phyloP scores from a whole-genome alignment of 2,329 filamentous ascomycete species.

The Colletotrichum sp. region DNA sequence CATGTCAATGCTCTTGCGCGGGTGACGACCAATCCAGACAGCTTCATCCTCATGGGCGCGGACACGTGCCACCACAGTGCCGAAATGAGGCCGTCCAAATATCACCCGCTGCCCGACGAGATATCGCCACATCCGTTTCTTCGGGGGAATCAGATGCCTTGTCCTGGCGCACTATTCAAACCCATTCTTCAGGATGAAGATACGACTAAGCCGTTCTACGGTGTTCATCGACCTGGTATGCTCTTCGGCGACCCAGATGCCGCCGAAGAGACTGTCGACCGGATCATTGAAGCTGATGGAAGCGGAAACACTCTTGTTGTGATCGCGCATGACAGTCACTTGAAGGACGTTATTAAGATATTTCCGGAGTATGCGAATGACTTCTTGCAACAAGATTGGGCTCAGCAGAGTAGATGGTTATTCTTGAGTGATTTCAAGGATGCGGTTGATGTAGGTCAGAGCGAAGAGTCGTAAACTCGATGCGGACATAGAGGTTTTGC shows the following conservation, averaged over 20 bases:
- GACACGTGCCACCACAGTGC: not conserved
- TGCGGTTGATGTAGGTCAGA: too few species aligned
- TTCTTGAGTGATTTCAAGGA: not conserved
- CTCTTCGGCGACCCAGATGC: not conserved
- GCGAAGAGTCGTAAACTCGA: accelerated
- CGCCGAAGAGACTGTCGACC: not conserved
- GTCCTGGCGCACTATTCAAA: not conserved
- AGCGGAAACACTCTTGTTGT: not conserved
- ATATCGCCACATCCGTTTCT: not conserved
- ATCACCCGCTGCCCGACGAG: not conserved
- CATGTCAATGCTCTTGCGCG: not conserved
- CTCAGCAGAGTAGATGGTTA: not conserved
- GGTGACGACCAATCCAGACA: not conserved
- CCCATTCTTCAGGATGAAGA: not conserved
- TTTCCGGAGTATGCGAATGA: not conserved
- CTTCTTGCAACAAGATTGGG: not conserved
- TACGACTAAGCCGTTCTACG: not conserved
- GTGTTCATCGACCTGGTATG: not conserved
- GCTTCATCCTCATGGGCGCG: not conserved
- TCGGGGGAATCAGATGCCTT: not conserved
- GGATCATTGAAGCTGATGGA: not conserved
- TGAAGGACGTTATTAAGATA: not conserved
- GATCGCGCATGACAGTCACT: not conserved
- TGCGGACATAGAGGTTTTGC: too few species aligned
- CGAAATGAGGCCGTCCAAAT: not conserved